Base-by-base conservation (phyloP, 495 filamentous ascomycete genomes). In the Talaromyces borbonicus region DNA sequence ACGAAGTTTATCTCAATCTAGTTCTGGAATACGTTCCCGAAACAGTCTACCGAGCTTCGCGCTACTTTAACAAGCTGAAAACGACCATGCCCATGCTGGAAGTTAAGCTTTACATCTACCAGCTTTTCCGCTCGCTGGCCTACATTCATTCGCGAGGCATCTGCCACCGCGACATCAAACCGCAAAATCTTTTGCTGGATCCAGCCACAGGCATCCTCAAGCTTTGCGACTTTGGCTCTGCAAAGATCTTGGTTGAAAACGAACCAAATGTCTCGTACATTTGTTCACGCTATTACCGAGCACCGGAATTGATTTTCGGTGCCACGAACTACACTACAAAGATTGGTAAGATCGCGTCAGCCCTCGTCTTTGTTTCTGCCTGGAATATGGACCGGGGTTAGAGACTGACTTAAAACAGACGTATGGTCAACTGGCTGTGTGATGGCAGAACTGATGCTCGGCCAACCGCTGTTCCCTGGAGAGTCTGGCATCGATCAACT, bases 221-320 rank as follows among this genome's bases (percentile, higher is more conserved):
- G 72, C 80, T 99, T 22, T 99, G 92, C 67, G 92, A 99, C 69
- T 99, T 97, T 62, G 92, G 92, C 39, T 97, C 93, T 53, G 92
- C 92, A 25, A 99, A 99, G 74, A 99, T 99, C 42, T 68, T 99
- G 49, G 90, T 99, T 24, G 90, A 95, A 65, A 96, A 99, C 54
- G 92, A 99, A 71, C 92, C 92, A 2, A 99, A 99, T 56, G 92
- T 99, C 27, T 99, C 92, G 23, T 99, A 99, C 71, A 99, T 99
- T 58, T 99, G 92, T 73, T 99, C 92, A 37, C 84, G 93, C 41
- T 99, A 99, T 71, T 99, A 99, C 72, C 79, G 92, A 56, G 92
- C 92, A 26, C 92, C 92, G 3, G 92, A 99, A 69, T 74, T 98
- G 66, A 97, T 99, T 57, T 99, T 99, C 59, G 93, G 92, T 46